Evolutionary conservation across 2,329 filamentous ascomycete genomes (phyloP).

Genomic region (Cladosporium colombiae): DNA sequence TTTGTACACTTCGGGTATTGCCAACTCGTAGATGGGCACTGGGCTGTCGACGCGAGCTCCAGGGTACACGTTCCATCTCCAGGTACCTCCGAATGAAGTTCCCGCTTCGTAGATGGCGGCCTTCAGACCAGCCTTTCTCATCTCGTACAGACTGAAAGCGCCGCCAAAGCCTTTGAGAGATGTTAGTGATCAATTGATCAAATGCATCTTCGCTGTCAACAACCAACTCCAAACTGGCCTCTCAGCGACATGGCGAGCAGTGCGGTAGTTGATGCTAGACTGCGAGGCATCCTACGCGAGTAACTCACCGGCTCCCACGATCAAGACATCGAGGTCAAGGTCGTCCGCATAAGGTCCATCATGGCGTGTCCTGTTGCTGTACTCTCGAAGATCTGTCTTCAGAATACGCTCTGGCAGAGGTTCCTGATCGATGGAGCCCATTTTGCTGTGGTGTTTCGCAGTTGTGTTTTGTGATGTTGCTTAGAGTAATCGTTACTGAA

Average conservation of each 20-base stretch:
- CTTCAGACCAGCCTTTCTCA: constrained; percentile 38
- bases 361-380: constrained; percentile 25
- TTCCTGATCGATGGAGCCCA: constrained; percentile 14
- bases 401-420: constrained; percentile 29
- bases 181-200: background rate
- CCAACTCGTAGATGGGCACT: constrained; percentile 34
- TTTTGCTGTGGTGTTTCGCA: constrained; percentile 1
- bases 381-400: constrained; percentile 31
- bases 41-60: constrained; percentile 49
- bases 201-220: background rate
- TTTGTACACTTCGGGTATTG: constrained; percentile 46
- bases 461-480: background rate
- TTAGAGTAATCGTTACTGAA: background rate
- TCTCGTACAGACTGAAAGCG: constrained; percentile 45
- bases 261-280: background rate
- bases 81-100: constrained; percentile 37
- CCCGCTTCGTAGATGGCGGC: constrained; percentile 37
- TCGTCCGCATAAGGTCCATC: constrained; percentile 33
- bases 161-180: constrained; percentile 21
- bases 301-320: constrained; percentile 40
- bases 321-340: constrained; percentile 34
- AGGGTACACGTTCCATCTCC: constrained; percentile 39
- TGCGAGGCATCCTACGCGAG: background rate
- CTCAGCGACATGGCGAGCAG: background rate
- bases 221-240: background rate